phyloP scores from a whole-genome alignment of 2,329 filamentous ascomycete genomes.

The Xylariales sp. region DNA sequence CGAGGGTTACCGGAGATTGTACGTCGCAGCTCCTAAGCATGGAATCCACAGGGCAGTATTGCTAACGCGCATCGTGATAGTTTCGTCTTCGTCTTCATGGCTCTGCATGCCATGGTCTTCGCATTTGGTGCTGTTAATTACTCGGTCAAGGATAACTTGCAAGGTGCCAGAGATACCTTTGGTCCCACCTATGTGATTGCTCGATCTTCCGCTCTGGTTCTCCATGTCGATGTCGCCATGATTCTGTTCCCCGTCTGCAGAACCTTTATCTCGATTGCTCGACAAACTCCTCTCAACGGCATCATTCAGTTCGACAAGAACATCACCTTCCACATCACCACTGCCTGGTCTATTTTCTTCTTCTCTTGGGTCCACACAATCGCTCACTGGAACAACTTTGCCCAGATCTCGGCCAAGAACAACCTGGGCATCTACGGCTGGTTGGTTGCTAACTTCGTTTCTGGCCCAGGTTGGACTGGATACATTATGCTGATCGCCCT shows the following conservation, averaged over 20 bases:
- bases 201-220: slow-evolving; percentile 67
- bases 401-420: slow-evolving; percentile 69
- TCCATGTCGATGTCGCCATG: slow-evolving; percentile 78
- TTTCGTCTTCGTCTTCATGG: slow-evolving; percentile 71
- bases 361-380: slow-evolving; percentile 85
- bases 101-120: slow-evolving; percentile 73
- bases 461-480: slow-evolving; percentile 80
- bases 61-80: slow-evolving; percentile 35
- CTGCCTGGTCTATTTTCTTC: slow-evolving; percentile 84
- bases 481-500: slow-evolving; percentile 78
- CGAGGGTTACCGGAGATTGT: slow-evolving; percentile 78
- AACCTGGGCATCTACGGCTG: slow-evolving; percentile 75
- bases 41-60: slow-evolving; percentile 3
- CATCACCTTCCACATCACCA: slow-evolving; percentile 81
- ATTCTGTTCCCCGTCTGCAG: slow-evolving; percentile 79
- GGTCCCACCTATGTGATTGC: slow-evolving; percentile 75
- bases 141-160: slow-evolving; percentile 70
- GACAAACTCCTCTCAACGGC: slow-evolving; percentile 78
- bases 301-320: slow-evolving; percentile 89
- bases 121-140: slow-evolving; percentile 78
- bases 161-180: slow-evolving; percentile 61
- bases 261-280: slow-evolving; percentile 75
- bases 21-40: slow-evolving; percentile 30
- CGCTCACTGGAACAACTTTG: slow-evolving; percentile 85
- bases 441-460: slow-evolving; percentile 71